Evolutionary conservation across 805 yeast genomes (phyloP).

Genomic region (Lipomyces kockii): DNA sequence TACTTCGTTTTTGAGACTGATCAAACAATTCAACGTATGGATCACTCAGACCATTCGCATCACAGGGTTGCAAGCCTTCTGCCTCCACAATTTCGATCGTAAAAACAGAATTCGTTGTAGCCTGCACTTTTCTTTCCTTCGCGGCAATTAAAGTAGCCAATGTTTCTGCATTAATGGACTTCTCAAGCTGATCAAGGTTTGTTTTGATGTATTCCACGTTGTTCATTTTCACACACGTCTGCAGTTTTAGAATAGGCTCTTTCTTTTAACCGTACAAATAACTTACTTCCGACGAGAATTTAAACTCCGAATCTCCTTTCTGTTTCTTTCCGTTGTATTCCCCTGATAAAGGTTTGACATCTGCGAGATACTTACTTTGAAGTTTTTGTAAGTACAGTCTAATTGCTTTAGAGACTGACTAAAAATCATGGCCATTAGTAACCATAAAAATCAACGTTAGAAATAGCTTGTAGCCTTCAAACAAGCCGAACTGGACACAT

Average conservation of each 20-base stretch:
- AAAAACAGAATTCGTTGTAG: constrained; percentile 54
- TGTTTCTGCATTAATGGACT: constrained; percentile 60
- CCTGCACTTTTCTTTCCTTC: constrained; percentile 21
- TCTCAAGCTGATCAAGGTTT: constrained; percentile 56
- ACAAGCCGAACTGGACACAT: neutral
- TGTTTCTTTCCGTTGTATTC: constrained; percentile 33
- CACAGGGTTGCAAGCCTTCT: constrained; percentile 58
- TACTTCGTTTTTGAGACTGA: constrained; percentile 55
- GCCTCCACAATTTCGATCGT: constrained; percentile 68
- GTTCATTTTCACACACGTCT: constrained; percentile 77
- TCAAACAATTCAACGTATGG: constrained; percentile 67
- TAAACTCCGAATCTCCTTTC: constrained; percentile 45
- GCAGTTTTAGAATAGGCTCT: constrained; percentile 54
- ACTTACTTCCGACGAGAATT: constrained; percentile 35
- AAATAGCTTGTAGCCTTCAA: neutral
- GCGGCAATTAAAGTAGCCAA: constrained; percentile 52
- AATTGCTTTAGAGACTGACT: constrained; percentile 62
- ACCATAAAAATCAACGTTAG: neutral
- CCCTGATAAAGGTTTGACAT: constrained; percentile 21
- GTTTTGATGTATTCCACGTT: constrained; percentile 53
- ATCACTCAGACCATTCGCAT: constrained; percentile 54
- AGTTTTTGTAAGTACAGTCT: constrained; percentile 50
- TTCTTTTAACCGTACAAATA: constrained; percentile 51
- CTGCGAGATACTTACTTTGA: constrained; percentile 40
- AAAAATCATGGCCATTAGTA: neutral